Conservation (phyloP, 176 grass and related monocot genomes). For the Rhynchospora tenuis region DNA sequence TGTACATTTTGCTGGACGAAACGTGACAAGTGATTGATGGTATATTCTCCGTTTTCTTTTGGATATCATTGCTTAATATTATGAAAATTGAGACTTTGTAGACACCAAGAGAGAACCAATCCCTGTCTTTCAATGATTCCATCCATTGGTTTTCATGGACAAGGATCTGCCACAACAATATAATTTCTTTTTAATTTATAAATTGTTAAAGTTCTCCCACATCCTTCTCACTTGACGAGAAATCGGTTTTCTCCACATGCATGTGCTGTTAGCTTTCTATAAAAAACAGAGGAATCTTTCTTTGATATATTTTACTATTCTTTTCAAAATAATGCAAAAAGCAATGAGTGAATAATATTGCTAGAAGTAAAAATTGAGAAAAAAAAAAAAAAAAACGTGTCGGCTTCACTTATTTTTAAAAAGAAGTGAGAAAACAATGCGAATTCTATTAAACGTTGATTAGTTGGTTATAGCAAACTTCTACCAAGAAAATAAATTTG, state of each 20-base stretch:
- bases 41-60: conserved; percentile 3
- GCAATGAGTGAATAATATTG: background rate
- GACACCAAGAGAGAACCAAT: background rate
- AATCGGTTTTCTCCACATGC: no score
- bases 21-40: conserved; percentile 12
- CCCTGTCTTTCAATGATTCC: conserved; percentile 5
- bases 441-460: background rate
- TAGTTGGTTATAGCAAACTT: background rate
- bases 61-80: background rate
- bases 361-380: background rate
- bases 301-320: background rate
- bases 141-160: background rate
- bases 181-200: background rate
- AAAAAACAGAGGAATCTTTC: background rate
- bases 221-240: background rate
- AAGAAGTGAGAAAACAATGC: background rate
- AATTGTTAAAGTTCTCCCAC: background rate
- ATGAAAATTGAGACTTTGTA: background rate
- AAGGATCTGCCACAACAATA: conserved; percentile 4
- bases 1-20: background rate
- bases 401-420: background rate
- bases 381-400: no score
- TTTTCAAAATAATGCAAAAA: background rate
- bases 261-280: no score
- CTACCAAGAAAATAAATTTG: no score